A percentile compares a stretch with the other conserved stretches of the same genome.
phyloP scores from a whole-genome alignment of 148 eudicot genomes.

The Fallopia convolvulus region DNA sequence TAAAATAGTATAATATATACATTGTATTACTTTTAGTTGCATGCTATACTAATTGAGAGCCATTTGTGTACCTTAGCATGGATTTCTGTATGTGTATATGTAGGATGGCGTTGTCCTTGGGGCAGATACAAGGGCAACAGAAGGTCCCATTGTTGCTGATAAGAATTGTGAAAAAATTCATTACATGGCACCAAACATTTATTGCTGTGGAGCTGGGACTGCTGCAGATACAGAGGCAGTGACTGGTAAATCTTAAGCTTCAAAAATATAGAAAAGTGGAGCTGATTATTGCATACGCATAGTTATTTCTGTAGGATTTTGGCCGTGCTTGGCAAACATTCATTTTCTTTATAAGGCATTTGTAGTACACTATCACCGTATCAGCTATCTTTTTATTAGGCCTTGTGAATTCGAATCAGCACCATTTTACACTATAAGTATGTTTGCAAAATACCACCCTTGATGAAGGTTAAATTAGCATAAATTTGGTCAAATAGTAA shows the following conservation, averaged over 20 bases:
- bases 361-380: no score
- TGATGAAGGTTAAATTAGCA: neutral
- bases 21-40: neutral
- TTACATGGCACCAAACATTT: conserved; percentile 95
- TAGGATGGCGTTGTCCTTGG: conserved; percentile 99
- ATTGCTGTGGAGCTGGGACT: conserved; percentile 98
- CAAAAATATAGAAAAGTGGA: neutral
- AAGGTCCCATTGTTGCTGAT: conserved; percentile 90
- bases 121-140: conserved; percentile 96
- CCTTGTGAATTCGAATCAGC: neutral
- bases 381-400: neutral
- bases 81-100: conserved; percentile 8
- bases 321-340: neutral
- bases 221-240: conserved; percentile 99
- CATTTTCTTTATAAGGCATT: neutral
- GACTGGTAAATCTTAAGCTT: conserved; percentile 45
- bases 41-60: neutral
- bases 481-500: neutral
- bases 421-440: neutral
- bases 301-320: neutral
- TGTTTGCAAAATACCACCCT: neutral
- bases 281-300: neutral
- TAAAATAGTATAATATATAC: neutral
- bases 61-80: neutral
- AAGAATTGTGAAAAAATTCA: conserved; percentile 98